Evolutionary conservation across 192 early-diverging fungal species (phyloP).

Genomic region (Dissophora globulifera): DNA sequence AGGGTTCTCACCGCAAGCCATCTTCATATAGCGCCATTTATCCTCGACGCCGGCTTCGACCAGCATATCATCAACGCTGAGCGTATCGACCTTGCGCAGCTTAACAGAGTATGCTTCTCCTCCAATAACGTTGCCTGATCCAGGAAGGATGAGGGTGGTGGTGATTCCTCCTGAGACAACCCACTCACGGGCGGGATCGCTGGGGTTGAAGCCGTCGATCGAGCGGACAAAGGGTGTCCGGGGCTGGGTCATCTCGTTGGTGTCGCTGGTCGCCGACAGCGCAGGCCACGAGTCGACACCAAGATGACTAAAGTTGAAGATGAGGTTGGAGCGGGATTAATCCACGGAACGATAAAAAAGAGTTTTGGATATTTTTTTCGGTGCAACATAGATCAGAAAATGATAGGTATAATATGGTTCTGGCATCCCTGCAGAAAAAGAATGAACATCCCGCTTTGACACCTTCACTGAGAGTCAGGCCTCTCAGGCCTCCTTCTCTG

Average conservation of each 20-base stretch:
- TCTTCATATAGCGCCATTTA: conserved; percentile 80
- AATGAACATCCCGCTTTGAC: too few species aligned
- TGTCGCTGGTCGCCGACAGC: conserved; percentile 63
- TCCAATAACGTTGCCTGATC: conserved; percentile 81
- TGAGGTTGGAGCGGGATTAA: too few species aligned
- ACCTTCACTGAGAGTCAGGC: too few species aligned
- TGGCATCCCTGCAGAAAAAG: too few species aligned
- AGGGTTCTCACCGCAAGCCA: conserved; percentile 87
- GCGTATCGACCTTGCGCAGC: conserved; percentile 59
- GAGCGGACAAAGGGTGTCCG: conserved; percentile 72
- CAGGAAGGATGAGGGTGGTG: conserved; percentile 75
- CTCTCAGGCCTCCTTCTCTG: neutral
- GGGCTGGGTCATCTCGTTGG: conserved; percentile 73
- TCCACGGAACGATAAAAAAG: too few species aligned
- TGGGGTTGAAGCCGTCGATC: conserved; percentile 77
- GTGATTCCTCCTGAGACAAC: conserved; percentile 76
- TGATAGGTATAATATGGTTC: too few species aligned
- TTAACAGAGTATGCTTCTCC: conserved; percentile 81
- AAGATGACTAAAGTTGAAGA: conserved; percentile 59
- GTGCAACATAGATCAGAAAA: too few species aligned
- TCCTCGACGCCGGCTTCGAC: conserved; percentile 61
- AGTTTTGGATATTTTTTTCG: too few species aligned
- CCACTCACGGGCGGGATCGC: conserved; percentile 60
- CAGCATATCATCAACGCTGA: conserved; percentile 74
- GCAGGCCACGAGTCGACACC: conserved; percentile 74